Percentiles rank a stretch among this genome's conserved stretches.
Conservation (phyloP, 331 rosid genomes). For the Stylosanthes scabra region DNA sequence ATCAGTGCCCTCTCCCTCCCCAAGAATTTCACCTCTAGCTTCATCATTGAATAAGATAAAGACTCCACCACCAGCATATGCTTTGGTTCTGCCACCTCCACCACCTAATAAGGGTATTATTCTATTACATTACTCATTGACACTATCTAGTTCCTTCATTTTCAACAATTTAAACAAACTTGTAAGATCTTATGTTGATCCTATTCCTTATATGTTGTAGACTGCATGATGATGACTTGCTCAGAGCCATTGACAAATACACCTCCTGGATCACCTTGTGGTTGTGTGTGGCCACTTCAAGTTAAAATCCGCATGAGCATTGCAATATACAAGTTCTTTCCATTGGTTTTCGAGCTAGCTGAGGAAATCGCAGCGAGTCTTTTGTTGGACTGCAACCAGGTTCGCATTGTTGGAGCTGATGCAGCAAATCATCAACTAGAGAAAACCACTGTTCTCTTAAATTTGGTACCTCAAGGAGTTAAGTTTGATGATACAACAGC, state of each 20-base stretch:
- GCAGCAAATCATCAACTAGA: conserved; percentile 70
- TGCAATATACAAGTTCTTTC: conserved; percentile 71
- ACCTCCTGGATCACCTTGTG: conserved; percentile 76
- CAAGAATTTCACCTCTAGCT: conserved; percentile 58
- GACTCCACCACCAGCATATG: conserved; percentile 61
- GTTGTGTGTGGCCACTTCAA: conserved; percentile 87
- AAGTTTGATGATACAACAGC: conserved; percentile 64
- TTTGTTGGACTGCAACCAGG: conserved; percentile 69
- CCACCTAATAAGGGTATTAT: conserved; percentile 73
- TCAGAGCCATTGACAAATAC: conserved; percentile 82
- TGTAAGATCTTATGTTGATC: conserved; percentile 25
- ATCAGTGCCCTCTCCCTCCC: conserved; percentile 64
- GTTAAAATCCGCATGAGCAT: conserved; percentile 65
- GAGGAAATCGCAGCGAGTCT: conserved; percentile 71
- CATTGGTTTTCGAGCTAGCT: conserved; percentile 73
- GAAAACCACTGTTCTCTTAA: conserved; percentile 70
- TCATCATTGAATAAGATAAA: conserved; percentile 53
- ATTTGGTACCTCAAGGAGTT: conserved; percentile 69
- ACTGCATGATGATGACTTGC: conserved; percentile 65
- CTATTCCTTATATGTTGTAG: conserved; percentile 46
- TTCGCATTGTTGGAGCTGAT: conserved; percentile 85
- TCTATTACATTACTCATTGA: background rate
- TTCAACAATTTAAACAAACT: conserved; percentile 10
- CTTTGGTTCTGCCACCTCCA: conserved; percentile 74
- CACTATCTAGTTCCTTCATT: background rate